Base-by-base conservation (phyloP, 441 rosid species). In the Populus trichocarpa region DNA sequence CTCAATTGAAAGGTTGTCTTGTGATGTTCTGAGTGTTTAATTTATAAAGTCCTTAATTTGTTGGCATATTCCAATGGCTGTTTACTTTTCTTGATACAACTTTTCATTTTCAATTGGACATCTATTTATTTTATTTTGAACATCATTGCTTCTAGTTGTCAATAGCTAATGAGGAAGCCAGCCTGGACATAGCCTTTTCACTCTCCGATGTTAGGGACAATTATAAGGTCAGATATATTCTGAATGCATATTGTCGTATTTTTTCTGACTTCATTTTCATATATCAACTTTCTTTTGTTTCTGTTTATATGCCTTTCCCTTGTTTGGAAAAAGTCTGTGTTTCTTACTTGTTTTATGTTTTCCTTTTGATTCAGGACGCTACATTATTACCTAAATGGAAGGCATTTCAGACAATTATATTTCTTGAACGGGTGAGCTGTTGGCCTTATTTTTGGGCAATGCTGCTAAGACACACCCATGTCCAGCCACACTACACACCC, bases 341-440 rank as follows among this genome's bases (percentile, higher is more conserved):
- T 66, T 59, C 67, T 75, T 22, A 38, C 78, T 50, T 75, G 14
- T 65, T 78, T 77, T 71, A 72, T 38, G 72, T 26, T 26, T 73
- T 66, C 42, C 10, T 68, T 33, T 75, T 73, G 74, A 76, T 72
- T 77, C 84, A 93, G 99, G 95, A 88, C 83, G 97, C 93, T 71
- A 82, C 65, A 63, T 83, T 96, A 64, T 76, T 78, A 35, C 97
- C 96, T 33, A 89, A 92, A 61, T 96, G 99, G 99, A 96, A 96
- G 88, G 94, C 97, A 18, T 93, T 92, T 74, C 88, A 87, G 87
- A 91, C 99, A 69, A 73, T 91, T 71, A 92, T 93, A 81, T 96
- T 90, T 86, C 93, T 91, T 82, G 97, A 92, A 83, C 85, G 76
- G 90, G 99, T 96, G 53, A 92, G 95, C 71, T 67, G 70, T 70